Percentiles rank a stretch among this genome's conserved stretches.
Evolutionary conservation across 441 rosid genomes (phyloP).

Genomic region (Erodium texanum): DNA sequence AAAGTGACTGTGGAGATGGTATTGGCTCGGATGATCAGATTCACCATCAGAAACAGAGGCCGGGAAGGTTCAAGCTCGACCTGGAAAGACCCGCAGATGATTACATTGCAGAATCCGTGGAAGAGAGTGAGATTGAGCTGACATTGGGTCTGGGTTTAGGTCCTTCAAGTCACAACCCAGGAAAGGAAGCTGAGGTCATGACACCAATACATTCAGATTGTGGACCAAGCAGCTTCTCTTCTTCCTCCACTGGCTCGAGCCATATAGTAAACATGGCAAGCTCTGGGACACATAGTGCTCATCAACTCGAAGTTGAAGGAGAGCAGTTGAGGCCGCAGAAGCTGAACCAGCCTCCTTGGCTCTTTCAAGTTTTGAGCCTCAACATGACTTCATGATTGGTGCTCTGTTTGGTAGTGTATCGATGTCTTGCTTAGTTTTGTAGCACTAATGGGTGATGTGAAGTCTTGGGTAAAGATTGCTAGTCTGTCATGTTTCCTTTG

Average conservation of each 20-base stretch:
- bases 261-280: slow-evolving; percentile 28
- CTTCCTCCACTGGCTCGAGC: slow-evolving; percentile 59
- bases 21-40: slow-evolving; percentile 19
- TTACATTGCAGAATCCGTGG: no score
- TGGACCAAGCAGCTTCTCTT: slow-evolving; percentile 66
- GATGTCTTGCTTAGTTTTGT: not conserved
- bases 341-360: slow-evolving; percentile 65
- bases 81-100: slow-evolving; percentile 20
- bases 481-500: not conserved
- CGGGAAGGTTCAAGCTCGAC: not conserved
- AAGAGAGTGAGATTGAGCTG: slow-evolving; percentile 58
- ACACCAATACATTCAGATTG: slow-evolving; percentile 37
- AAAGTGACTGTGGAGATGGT: slow-evolving; percentile 18
- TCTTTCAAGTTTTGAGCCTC: slow-evolving; percentile 66
- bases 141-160: slow-evolving; percentile 28
- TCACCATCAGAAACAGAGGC: not conserved
- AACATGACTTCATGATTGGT: slow-evolving; percentile 36
- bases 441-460: not conserved
- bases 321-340: slow-evolving; percentile 38
- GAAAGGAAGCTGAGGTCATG: slow-evolving; percentile 32
- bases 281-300: not conserved
- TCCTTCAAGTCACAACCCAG: slow-evolving; percentile 23
- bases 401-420: not conserved
- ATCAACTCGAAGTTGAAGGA: not conserved
- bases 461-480: not conserved